Evolutionary conservation across 257 asterid species (phyloP), one percentile per base, ranked within the genome.

Genomic region (Nyctanthes arbortristis): DNA sequence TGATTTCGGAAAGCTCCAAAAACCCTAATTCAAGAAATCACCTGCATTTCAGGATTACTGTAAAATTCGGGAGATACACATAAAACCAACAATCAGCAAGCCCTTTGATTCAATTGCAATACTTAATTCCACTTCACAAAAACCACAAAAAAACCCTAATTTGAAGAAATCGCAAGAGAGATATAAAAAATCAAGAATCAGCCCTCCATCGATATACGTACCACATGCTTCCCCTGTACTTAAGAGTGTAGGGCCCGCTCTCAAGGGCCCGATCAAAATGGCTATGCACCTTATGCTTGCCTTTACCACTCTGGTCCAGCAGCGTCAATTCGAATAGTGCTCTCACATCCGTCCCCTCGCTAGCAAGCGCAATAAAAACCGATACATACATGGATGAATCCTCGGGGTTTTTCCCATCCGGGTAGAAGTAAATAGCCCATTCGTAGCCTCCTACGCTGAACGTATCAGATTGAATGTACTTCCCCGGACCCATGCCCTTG

Each of bases 241-340:
- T 27, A 58, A 55, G n/a, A n/a, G 35, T 65, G 69, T 37, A 61
- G 25, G 35, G 18, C 39, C 13, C 30, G 10, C 13, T 59, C 32
- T 91, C 97, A 67, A 88, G 79, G 30, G 96, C 87, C 66, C 97
- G 88, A 84, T 88, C 96, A 64, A 91, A 91, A 82, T 91, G 97
- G 56, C 94, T 88, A 75, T 91, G 97, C 70, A 91, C 89, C 79
- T 91, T 91, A 57, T 91, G 94, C 76, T 87, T 91, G 36, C 89
- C 92, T 65, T 85, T 91, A 31, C 97, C 97, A 77, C 94, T 91
- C 81, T 91, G 96, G 77, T 91, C 97, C 84, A 91, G 58, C 63
- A 91, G 77, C 4, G 96, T 84, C 18, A 91, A 77, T 81, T 91
- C 97, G 68, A 91, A 91, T 55, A 91, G 75, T 11, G 96, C 94